phyloP scores from a whole-genome alignment of 2,329 filamentous ascomycete genomes.

The Leptographium wingfieldii region DNA sequence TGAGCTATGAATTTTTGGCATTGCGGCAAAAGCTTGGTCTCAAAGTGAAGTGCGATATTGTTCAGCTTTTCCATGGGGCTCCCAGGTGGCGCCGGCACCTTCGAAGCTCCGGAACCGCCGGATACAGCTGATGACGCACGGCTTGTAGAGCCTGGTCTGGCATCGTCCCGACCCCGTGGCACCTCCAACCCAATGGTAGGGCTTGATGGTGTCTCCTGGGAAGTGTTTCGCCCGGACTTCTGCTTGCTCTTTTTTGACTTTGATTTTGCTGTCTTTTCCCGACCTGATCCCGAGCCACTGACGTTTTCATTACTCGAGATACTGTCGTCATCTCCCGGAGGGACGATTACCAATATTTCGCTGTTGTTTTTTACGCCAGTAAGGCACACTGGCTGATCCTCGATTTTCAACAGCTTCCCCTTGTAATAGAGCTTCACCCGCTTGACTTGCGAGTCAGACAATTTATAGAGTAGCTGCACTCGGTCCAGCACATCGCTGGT shows the following conservation, averaged over 20 bases:
- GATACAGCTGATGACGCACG: not conserved
- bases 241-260: conserved; percentile 29
- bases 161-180: conserved; percentile 19
- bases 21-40: conserved; percentile 49
- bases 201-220: conserved; percentile 21
- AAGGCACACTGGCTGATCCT: conserved; percentile 39
- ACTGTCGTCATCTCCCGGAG: conserved; percentile 37
- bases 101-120: conserved; percentile 12
- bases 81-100: conserved; percentile 23
- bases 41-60: conserved; percentile 52
- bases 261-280: conserved; percentile 14
- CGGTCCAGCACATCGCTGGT: conserved; percentile 55
- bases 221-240: conserved; percentile 28
- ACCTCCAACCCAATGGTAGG: conserved; percentile 21
- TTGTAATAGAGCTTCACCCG: conserved; percentile 62
- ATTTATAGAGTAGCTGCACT: conserved; percentile 52
- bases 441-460: conserved; percentile 37
- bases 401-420: conserved; percentile 56
- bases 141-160: not conserved
- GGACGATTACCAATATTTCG: conserved; percentile 42
- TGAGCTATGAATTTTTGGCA: conserved; percentile 47
- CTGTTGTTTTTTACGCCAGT: conserved; percentile 51
- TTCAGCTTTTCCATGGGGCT: conserved; percentile 50
- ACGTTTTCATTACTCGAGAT: conserved; percentile 18
- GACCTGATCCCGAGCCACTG: conserved; percentile 13